Base-by-base conservation (phyloP, 2,329 filamentous ascomycete species). In the Colletotrichum tamarilloi region DNA sequence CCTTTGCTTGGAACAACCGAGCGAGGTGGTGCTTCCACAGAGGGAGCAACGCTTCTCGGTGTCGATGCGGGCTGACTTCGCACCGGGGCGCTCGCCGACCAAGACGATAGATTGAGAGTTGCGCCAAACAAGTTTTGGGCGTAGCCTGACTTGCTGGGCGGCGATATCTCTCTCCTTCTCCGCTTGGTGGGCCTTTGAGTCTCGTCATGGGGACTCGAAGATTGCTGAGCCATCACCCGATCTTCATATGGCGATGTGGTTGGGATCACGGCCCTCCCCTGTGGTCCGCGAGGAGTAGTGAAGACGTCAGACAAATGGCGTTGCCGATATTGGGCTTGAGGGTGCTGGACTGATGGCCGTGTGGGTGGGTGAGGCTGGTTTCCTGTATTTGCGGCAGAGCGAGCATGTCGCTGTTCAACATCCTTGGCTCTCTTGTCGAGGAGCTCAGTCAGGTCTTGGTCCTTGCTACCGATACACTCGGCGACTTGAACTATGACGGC, bases 401-500 rank as follows among this genome's bases (percentile, higher is more conserved):
- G 35, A 69, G 83, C 82, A 59, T 88, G 84, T 19, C 87, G 81
- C 74, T 86, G 83, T 68, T 85, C 87, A 53, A 86, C 89, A 70
- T 92, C 87, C 77, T 89, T 91, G 11, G 85, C 84, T 70, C 90
- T 89, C 81, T 93, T 95, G 74, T 94, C 92, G 58, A 97, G 84
- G 32, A 98, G 82, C 32, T 92, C 91, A 0, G 93, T 91, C 30
- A 98, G 81, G 78, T 98, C 95, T 63, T 96, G 95, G 76, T 96
- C 89, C 2, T 89, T 91, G 42, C 87, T 89, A 8, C 92, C 94
- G n/a, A 93, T 85, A 52, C 88, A 89, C 70, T 98, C 95, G 28
- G 90, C 89, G 2, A 98, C 94, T 81, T 98, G 92, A 12, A 98
- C 93, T 71, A 97, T 87, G 32, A 94, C 89, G 1, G 91, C 91